Evolutionary conservation across 2,329 filamentous ascomycete genomes (phyloP), one percentile per base, ranked within the genome.

Genomic region (Zarea fungicola): DNA sequence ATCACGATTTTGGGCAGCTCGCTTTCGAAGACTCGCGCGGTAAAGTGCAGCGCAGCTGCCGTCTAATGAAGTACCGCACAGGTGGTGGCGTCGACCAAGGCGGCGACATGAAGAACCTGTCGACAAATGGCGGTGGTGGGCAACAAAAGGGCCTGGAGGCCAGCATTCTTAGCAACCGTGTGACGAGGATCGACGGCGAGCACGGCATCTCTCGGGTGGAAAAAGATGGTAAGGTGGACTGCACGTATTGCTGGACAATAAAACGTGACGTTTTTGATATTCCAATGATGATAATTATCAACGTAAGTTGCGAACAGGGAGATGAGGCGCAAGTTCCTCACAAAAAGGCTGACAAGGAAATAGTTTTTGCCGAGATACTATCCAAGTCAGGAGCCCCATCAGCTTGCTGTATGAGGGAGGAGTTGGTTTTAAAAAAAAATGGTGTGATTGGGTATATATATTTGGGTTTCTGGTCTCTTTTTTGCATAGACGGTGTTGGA

Each of bases 191-290:
- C 57, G 81, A 82, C 58, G 82, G 84, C 48, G 84, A 89, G 66
- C 79, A 87, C 54, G 90, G 88, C 9, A 92, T 95, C 67, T 86
- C 86, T 48, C 81, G 83, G 61, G 78, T 96, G 13, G 89, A 88
- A 61, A 86, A 83, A 63, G 90, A 95, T 61, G 92, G 91, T 47
- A 91, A 93, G 68, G 87, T 97, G 50, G 88, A 95, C 64, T 96
- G 91, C 72, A 90, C 87, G 60, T 96, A 95, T 70, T 95, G 89
- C 72, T 97, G 92, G 91, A 92, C 89, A 55, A 91, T 97, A 54
- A 96, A 96, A 72, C 79, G 92, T 55, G 93, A 99, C 67, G 89
- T 93, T 34, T 97, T 97, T 71, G 92, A 97, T 71, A 96, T 97
- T 67, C 93, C 93, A 19, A 96, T 96, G 89, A 77, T 97, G 72